Evolutionary conservation across 1,139 yeast genomes (phyloP), one percentile per base, ranked within the genome.

Genomic region (Hemisphaericaspora subhashii): DNA sequence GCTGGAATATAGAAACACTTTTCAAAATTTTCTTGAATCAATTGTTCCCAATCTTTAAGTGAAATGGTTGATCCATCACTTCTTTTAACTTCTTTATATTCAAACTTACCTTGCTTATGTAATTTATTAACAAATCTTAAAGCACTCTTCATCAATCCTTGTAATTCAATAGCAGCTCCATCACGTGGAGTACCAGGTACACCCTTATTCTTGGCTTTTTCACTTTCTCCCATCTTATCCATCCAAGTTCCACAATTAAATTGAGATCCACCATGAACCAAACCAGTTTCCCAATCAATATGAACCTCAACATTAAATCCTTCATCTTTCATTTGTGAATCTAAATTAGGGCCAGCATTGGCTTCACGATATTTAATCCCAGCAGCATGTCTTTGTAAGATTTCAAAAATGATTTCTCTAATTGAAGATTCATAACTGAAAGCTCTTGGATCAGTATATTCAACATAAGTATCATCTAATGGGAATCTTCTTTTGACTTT

Each of bases 211-310:
- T 86, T 85, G 0, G 98, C 97, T 43, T 64, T 69, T 37, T 64
- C 79, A 55, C 96, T 86, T 65, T 92, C 98, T 15, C 98, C 98
- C 98, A 92, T 92, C 66, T 92, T 92, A 64, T 92, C 98, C 97
- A 90, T 92, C 98, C 98, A 92, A 0, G 98, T 92, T 16, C 98
- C 98, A 67, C 98, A 92, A 56, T 92, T 92, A 60, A 66, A 78
- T 58, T 86, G 95, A 39, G 87, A 86, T 1, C 98, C 98, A 34
- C 98, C 98, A 60, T 81, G 86, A 5, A 90, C 70, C 33, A 92
- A 66, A 0, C 98, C 98, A 18, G 86, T 89, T 0, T 68, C 55
- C 98, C 98, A 92, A 58, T 92, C 97, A 42, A 90, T 89, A 42
- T 66, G 57, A 1, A 88, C 78, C 47, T 79, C 76, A 31, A 90